A percentile compares a stretch with the other conserved stretches of the same genome.
phyloP scores from a whole-genome alignment of 192 early-diverging fungal species.

The Coemansia umbellata region DNA sequence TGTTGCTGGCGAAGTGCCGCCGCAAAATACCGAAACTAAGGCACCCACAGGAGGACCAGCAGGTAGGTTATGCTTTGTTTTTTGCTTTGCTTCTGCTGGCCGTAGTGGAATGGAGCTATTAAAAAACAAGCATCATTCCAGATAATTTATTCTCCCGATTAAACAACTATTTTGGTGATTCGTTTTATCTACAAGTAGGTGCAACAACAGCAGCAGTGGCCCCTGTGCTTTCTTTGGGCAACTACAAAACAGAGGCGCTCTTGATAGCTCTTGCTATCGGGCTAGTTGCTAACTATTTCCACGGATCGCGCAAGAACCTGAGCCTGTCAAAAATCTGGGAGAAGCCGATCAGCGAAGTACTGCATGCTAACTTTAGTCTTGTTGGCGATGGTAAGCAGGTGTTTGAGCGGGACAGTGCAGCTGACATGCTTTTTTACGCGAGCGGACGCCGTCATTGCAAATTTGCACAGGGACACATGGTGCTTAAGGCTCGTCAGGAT shows the following conservation, averaged over 20 bases:
- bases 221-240: constrained; percentile 17
- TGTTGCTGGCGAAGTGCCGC: constrained; percentile 20
- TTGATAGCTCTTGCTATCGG: constrained; percentile 18
- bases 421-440: constrained; percentile 72
- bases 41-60: not conserved
- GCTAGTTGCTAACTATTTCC: constrained; percentile 49
- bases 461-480: constrained; percentile 63
- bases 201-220: not conserved
- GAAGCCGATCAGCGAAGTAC: constrained; percentile 26
- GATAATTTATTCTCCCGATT: too few species aligned
- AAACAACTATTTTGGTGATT: not conserved
- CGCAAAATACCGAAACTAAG: constrained; percentile 5
- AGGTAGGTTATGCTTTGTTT: not conserved
- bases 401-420: constrained; percentile 62
- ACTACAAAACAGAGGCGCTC: constrained; percentile 35
- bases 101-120: too few species aligned
- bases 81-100: not conserved
- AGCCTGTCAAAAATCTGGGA: constrained; percentile 20
- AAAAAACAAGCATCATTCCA: too few species aligned
- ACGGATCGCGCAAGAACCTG: constrained; percentile 41
- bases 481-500: constrained; percentile 44
- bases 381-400: constrained; percentile 60
- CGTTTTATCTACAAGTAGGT: too few species aligned
- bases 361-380: constrained; percentile 66
- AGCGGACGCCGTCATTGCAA: constrained; percentile 69